Conservation (phyloP, 2,329 filamentous ascomycete genomes). For the Ilyonectria sp. region DNA sequence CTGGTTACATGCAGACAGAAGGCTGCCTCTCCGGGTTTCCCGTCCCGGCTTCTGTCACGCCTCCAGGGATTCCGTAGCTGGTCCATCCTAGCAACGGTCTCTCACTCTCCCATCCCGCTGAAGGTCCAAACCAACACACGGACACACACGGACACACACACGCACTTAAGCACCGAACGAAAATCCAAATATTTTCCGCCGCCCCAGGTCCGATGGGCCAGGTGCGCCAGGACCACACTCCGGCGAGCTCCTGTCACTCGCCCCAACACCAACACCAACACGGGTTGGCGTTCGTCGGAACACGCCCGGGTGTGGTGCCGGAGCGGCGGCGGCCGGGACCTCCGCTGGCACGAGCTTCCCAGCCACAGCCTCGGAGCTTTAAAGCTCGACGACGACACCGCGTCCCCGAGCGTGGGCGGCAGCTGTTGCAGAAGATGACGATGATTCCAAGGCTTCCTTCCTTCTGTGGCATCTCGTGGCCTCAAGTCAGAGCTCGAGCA, state of each 20-base stretch:
- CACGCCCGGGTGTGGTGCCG: conserved; percentile 14
- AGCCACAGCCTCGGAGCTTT: conserved; percentile 22
- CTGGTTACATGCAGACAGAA: not conserved
- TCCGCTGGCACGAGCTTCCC: conserved; percentile 29
- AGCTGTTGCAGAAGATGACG: not conserved
- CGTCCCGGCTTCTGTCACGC: not conserved
- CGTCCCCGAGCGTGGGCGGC: not conserved
- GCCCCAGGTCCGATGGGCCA: not conserved
- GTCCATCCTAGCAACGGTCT: not conserved
- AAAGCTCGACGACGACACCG: conserved; percentile 14
- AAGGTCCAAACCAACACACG: not conserved
- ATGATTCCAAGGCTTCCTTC: not conserved
- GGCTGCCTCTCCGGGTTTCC: conserved; percentile 6
- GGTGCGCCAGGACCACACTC: conserved; percentile 9
- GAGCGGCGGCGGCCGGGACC: conserved; percentile 26
- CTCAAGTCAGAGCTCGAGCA: conserved; percentile 8
- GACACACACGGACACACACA: conserved; percentile 8
- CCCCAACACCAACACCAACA: not conserved
- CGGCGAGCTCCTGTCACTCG: not conserved
- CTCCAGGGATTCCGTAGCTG: conserved; percentile 1
- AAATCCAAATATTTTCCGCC: conserved; percentile 12
- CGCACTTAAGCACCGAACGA: conserved; percentile 10
- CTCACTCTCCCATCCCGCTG: not conserved
- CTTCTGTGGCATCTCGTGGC: not conserved
- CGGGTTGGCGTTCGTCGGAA: conserved; percentile 1